These are phyloP conservation scores for Mercurialis annua DNA, from an alignment of 345 rosid genomes.

Conservation along the genomic window DNA sequence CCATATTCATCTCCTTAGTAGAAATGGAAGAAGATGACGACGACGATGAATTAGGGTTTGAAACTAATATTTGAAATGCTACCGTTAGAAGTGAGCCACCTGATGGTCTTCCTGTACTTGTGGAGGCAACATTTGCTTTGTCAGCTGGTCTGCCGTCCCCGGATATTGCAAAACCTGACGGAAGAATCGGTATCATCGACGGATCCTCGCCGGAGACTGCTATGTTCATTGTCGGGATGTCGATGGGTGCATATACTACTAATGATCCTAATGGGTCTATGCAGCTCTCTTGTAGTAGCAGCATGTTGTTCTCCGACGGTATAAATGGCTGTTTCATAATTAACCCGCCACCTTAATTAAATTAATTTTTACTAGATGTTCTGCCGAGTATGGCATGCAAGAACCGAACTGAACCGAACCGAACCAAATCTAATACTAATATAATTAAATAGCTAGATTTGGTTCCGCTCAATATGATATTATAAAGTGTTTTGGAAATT, in stretches of 20 bases:
- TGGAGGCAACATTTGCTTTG: constrained; percentile 8
- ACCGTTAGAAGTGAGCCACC: constrained; percentile 53
- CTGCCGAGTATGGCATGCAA: no score
- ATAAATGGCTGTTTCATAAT: constrained; percentile 28
- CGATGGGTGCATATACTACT: constrained; percentile 60
- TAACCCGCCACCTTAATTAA: no score
- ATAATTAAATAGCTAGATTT: no score
- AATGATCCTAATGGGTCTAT: constrained; percentile 44
- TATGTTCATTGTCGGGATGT: constrained; percentile 27
- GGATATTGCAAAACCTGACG: constrained; percentile 70
- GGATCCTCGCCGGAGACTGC: constrained; percentile 39
- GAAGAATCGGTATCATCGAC: constrained; percentile 44
- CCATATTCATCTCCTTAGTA: constrained; percentile 28
- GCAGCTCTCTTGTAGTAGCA: constrained; percentile 61
- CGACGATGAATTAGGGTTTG: constrained; percentile 25
- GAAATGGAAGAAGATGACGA: constrained; percentile 15
- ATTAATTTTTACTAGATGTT: no score
- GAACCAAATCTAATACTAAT: no score
- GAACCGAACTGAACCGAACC: no score
- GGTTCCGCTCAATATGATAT: no score
- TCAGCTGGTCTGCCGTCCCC: constrained; percentile 37
- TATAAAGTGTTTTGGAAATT: no score
- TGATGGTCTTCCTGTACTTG: constrained; percentile 8
- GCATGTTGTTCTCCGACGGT: constrained; percentile 28
- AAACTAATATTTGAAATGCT: constrained; percentile 56